These are phyloP conservation scores for Leptoxyphium fumago DNA, from an alignment of 2,329 filamentous ascomycete species.

Conservation along the genomic window DNA sequence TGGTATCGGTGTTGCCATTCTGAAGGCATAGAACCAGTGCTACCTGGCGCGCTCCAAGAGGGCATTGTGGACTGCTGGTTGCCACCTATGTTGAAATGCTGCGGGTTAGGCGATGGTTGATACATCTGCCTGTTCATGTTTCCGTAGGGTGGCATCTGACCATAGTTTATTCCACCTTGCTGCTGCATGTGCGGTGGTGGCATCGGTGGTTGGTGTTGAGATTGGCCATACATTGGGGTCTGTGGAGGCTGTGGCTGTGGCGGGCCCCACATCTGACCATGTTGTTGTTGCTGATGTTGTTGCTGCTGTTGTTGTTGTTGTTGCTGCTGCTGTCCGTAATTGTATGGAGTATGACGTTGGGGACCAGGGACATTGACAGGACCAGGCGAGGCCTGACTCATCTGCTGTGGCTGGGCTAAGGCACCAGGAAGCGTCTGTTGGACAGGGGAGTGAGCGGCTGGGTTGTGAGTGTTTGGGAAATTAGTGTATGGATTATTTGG, in stretches of 20 bases:
- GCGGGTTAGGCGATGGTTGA: slow-evolving; percentile 30
- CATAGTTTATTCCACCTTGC: slow-evolving; percentile 28
- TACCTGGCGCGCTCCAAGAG: slow-evolving; percentile 33
- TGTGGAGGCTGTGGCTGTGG: slow-evolving; percentile 32
- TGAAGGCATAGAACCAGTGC: slow-evolving; percentile 23
- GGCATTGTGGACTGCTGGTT: slow-evolving; percentile 35
- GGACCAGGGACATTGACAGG: slow-evolving; percentile 22
- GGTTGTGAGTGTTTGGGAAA: slow-evolving; percentile 54
- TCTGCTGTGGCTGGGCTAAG: slow-evolving; percentile 34
- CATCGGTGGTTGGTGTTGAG: slow-evolving; percentile 35
- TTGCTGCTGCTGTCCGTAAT: slow-evolving; percentile 32
- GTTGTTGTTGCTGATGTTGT: slow-evolving; percentile 31
- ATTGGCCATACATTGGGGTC: slow-evolving; percentile 31
- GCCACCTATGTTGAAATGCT: slow-evolving; percentile 23
- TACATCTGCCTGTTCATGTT: slow-evolving; percentile 35
- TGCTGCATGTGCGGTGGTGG: slow-evolving; percentile 35
- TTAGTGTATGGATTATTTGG: slow-evolving; percentile 48
- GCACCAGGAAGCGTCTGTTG: slow-evolving; percentile 48
- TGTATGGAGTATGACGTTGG: slow-evolving; percentile 30
- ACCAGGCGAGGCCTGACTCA: slow-evolving; percentile 49
- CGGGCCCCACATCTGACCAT: slow-evolving; percentile 23
- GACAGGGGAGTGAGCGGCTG: slow-evolving; percentile 54
- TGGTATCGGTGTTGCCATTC: slow-evolving; percentile 22
- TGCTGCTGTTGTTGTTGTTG: slow-evolving; percentile 36
- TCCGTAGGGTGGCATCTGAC: slow-evolving; percentile 30